Percentiles rank a stretch among this genome's conserved stretches.
Evolutionary conservation across 2,329 filamentous ascomycete genomes (phyloP).

Genomic region (Bertia moriformis): DNA sequence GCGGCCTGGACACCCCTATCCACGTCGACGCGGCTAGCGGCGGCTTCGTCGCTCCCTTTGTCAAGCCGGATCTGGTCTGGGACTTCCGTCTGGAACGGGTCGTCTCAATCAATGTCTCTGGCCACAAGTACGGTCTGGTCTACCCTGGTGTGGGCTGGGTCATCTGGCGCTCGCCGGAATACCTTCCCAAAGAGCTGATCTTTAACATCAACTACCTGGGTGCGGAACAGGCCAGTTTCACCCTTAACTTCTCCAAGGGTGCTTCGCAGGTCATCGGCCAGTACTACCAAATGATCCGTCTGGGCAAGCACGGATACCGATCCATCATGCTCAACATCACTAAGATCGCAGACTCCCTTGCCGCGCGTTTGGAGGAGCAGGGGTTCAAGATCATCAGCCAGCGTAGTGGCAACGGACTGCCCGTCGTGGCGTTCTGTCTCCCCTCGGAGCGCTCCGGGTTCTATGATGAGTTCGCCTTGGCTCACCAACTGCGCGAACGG

Average conservation of each 20-base stretch:
- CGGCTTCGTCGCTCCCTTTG: slow-evolving; percentile 86
- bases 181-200: slow-evolving; percentile 76
- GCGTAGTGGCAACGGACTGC: slow-evolving; percentile 62
- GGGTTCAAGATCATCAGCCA: slow-evolving; percentile 85
- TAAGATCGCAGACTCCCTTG: slow-evolving; percentile 75
- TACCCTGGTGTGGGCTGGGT: slow-evolving; percentile 94
- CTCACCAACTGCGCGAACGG: slow-evolving; percentile 72
- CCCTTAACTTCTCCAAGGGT: slow-evolving; percentile 92
- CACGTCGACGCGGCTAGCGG: slow-evolving; percentile 88
- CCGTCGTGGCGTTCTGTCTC: slow-evolving; percentile 80
- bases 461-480: slow-evolving; percentile 65
- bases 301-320: slow-evolving; percentile 83
- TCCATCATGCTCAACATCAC: slow-evolving; percentile 92
- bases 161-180: slow-evolving; percentile 73
- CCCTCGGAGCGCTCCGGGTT: slow-evolving; percentile 35
- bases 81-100: slow-evolving; percentile 83
- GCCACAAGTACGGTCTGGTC: slow-evolving; percentile 70
- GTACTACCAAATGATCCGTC: slow-evolving; percentile 92
- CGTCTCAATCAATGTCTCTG: slow-evolving; percentile 84
- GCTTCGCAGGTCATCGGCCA: slow-evolving; percentile 90
- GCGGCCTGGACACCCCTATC: slow-evolving; percentile 66
- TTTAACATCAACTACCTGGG: slow-evolving; percentile 99
- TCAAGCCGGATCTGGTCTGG: slow-evolving; percentile 71
- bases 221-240: slow-evolving; percentile 88
- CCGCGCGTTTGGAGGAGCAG: slow-evolving; percentile 54